phyloP scores from a whole-genome alignment of 768 basidiomycete genomes.

The Trametes villosa region DNA sequence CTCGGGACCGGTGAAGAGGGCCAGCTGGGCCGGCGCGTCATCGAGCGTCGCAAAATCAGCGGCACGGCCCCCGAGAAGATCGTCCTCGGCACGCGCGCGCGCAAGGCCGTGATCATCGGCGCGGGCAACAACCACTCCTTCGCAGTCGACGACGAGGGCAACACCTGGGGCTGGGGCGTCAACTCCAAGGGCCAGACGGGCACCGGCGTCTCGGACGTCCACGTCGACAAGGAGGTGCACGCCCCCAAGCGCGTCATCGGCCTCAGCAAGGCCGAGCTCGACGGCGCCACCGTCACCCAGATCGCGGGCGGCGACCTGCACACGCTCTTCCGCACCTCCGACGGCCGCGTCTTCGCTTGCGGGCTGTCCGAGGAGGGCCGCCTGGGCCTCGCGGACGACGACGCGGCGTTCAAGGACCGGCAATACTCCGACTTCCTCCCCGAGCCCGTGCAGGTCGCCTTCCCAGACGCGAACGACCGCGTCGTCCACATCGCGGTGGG shows the following conservation, averaged over 20 bases:
- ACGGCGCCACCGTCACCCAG: conserved; percentile 59
- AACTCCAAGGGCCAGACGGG: conserved; percentile 89
- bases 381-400: conserved; percentile 75
- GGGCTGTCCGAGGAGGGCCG: conserved; percentile 87
- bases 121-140: conserved; percentile 89
- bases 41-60: conserved; percentile 86
- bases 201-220: conserved; percentile 51
- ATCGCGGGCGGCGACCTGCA: conserved; percentile 89
- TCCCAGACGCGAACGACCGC: conserved; percentile 67
- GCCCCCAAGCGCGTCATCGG: conserved; percentile 66
- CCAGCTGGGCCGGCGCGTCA: conserved; percentile 88
- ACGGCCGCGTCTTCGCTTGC: conserved; percentile 84
- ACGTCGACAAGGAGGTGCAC: conserved; percentile 58
- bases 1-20: conserved; percentile 92
- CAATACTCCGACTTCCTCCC: conserved; percentile 61
- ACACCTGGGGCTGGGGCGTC: conserved; percentile 95
- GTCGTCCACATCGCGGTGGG: conserved; percentile 71
- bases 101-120: conserved; percentile 72
- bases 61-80: conserved; percentile 90
- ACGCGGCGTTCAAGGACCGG: conserved; percentile 64
- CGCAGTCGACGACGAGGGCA: conserved; percentile 82
- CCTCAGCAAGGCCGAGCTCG: conserved; percentile 64
- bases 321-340: conserved; percentile 82
- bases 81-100: conserved; percentile 66
- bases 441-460: conserved; percentile 66